Conservation (phyloP, 1,284 basidiomycete species). For the Cryptococcus sp. region DNA sequence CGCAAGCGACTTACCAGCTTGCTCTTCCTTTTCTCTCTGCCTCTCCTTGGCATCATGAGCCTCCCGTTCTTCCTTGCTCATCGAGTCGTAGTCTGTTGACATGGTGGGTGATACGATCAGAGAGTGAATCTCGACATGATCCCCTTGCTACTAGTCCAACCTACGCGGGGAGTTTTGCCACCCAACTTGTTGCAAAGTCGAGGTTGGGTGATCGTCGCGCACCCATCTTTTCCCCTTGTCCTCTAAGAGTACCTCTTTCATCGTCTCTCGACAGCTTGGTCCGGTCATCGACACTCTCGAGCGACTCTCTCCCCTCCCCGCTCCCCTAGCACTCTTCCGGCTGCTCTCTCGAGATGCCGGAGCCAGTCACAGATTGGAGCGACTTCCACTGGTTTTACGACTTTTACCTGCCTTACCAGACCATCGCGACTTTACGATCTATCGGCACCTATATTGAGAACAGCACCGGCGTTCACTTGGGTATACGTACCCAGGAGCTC, state of each 20-base stretch:
- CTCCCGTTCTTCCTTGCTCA: constrained; percentile 70
- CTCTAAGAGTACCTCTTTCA: too few species aligned
- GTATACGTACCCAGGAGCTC: constrained; percentile 24
- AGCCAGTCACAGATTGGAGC: neutral
- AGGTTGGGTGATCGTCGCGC: too few species aligned
- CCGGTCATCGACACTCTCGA: too few species aligned
- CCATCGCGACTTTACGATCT: constrained; percentile 23
- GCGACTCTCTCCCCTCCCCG: too few species aligned
- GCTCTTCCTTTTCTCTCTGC: constrained; percentile 68
- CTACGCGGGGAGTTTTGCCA: too few species aligned
- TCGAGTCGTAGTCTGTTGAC: constrained; percentile 56
- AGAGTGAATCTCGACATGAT: too few species aligned
- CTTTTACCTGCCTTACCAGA: constrained; percentile 25
- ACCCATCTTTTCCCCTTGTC: too few species aligned
- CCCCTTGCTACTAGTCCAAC: too few species aligned
- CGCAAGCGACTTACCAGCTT: constrained; percentile 61
- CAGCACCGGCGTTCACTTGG: constrained; percentile 12
- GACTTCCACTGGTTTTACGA: constrained; percentile 26
- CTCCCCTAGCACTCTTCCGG: too few species aligned
- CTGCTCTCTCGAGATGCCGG: neutral
- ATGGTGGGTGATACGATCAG: too few species aligned
- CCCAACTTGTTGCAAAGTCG: too few species aligned
- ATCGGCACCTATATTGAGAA: constrained; percentile 22
- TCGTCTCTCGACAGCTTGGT: too few species aligned
- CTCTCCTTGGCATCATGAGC: constrained; percentile 63